Conservation (phyloP, 257 asterid species). For the Ilex asprella region DNA sequence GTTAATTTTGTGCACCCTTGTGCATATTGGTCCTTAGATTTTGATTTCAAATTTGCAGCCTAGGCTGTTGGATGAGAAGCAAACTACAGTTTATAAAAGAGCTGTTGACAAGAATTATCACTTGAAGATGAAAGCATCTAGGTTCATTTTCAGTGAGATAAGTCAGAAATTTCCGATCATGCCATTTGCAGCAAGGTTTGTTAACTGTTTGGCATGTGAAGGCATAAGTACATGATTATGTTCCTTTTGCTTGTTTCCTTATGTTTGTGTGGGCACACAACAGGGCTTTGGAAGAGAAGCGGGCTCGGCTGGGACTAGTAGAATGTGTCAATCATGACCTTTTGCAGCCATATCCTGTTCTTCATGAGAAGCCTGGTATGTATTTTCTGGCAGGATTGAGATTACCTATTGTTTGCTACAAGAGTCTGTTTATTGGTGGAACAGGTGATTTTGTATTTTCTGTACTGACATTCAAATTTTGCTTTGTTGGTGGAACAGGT, state of each 20-base stretch:
- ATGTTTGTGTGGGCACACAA: slow-evolving; percentile 3
- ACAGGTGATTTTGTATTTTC: no score
- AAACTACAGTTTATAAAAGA: slow-evolving; percentile 85
- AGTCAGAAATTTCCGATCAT: slow-evolving; percentile 79
- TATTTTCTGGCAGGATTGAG: neutral
- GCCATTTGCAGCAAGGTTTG: slow-evolving; percentile 79
- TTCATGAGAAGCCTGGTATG: slow-evolving; percentile 89
- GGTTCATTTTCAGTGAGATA: slow-evolving; percentile 90
- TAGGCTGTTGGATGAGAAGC: slow-evolving; percentile 84
- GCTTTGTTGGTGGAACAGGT: slow-evolving; percentile 38
- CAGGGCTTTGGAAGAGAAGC: slow-evolving; percentile 97
- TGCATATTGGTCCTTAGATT: neutral
- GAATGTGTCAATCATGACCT: slow-evolving; percentile 93
- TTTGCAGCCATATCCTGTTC: slow-evolving; percentile 94
- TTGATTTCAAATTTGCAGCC: slow-evolving; percentile 32
- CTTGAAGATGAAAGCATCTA: slow-evolving; percentile 88
- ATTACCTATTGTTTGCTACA: no score
- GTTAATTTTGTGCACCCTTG: neutral
- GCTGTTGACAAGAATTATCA: slow-evolving; percentile 87
- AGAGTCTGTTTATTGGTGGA: no score
- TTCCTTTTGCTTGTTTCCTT: neutral
- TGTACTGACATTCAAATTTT: neutral
- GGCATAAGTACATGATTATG: neutral
- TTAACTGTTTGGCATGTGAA: neutral
- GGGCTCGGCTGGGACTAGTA: slow-evolving; percentile 79